Evolutionary conservation across 2,329 filamentous ascomycete species (phyloP).

Genomic region (Apiospora marii): DNA sequence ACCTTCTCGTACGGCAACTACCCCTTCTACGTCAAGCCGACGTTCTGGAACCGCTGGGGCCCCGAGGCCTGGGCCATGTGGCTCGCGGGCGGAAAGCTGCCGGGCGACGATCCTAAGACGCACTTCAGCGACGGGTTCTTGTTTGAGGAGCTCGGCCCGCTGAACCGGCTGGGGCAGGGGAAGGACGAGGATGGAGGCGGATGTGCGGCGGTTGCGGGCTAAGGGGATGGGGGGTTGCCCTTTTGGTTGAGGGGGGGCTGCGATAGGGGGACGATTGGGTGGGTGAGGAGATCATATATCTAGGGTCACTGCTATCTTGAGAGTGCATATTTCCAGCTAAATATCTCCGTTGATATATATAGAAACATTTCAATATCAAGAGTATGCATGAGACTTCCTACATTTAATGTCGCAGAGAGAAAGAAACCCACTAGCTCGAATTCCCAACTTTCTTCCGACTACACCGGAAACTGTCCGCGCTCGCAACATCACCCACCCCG

Average conservation of each 20-base stretch:
- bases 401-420: no score
- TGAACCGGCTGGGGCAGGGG: constrained; percentile 59
- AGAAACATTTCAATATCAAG: no score
- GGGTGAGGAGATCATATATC: background rate
- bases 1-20: constrained; percentile 63
- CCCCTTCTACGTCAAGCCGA: constrained; percentile 70
- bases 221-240: constrained; percentile 41
- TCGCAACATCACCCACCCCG: background rate
- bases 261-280: background rate
- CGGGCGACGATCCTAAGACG: constrained; percentile 45
- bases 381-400: no score
- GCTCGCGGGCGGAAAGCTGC: constrained; percentile 53
- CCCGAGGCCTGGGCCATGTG: constrained; percentile 59
- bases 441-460: background rate
- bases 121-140: constrained; percentile 55
- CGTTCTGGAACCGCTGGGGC: constrained; percentile 69
- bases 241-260: constrained; percentile 29
- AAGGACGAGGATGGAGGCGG: constrained; percentile 54
- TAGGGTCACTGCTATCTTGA: background rate
- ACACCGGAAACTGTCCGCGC: background rate
- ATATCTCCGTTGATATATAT: no score
- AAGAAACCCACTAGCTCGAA: no score
- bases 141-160: constrained; percentile 69
- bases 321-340: background rate
- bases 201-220: constrained; percentile 47